Percentiles rank a stretch among this genome's conserved stretches.
Conservation (phyloP, 192 early-diverging fungal species). For the Backusella sp. region DNA sequence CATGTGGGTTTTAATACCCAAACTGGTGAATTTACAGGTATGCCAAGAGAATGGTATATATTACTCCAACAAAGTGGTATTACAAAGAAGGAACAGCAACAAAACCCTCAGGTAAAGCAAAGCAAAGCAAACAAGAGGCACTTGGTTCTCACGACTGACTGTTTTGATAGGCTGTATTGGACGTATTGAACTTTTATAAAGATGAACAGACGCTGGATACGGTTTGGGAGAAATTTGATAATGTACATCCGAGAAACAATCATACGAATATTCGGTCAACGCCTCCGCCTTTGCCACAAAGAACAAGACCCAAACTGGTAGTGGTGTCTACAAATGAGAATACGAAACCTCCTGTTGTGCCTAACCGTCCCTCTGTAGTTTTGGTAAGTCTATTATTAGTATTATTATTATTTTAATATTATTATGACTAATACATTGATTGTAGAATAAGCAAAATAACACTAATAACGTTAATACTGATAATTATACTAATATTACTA, state of each 20-base stretch:
- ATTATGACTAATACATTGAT: neutral
- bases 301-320: constrained; percentile 19
- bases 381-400: neutral
- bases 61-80: constrained; percentile 93
- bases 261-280: neutral
- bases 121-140: too few species aligned
- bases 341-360: constrained; percentile 4
- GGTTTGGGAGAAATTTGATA: constrained; percentile 39
- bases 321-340: neutral
- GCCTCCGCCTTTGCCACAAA: constrained; percentile 28
- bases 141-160: too few species aligned
- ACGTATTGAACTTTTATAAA: constrained; percentile 81
- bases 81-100: constrained; percentile 88
- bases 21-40: constrained; percentile 92
- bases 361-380: neutral
- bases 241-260: constrained; percentile 19
- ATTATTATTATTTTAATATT: neutral
- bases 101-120: constrained; percentile 73
- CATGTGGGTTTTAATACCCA: constrained; percentile 98
- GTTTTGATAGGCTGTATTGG: constrained; percentile 60
- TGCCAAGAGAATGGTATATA: constrained; percentile 92
- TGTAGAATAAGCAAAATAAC: neutral
- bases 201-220: constrained; percentile 43
- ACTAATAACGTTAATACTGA: neutral
- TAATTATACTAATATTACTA: neutral